Percentiles rank a stretch among this genome's conserved stretches.
Conservation (phyloP, 2,329 filamentous ascomycete species). For the Epichloe bromicola region DNA sequence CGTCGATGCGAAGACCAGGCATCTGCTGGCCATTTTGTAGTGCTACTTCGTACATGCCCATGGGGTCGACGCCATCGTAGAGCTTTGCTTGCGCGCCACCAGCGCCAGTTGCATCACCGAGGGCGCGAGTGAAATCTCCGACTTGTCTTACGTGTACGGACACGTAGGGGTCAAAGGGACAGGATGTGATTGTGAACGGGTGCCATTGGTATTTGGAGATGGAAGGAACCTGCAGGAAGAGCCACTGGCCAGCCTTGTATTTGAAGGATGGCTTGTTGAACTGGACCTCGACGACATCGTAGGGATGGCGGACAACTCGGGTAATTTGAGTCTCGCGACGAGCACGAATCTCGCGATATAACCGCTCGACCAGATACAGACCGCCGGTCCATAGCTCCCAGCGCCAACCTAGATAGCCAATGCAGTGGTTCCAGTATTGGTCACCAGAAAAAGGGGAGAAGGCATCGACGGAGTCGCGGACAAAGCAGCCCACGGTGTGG, state of each 20-base stretch:
- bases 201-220: conserved; percentile 92
- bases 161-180: conserved; percentile 88
- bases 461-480: conserved; percentile 61
- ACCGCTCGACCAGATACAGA: conserved; percentile 73
- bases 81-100: conserved; percentile 77
- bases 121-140: conserved; percentile 84
- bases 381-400: conserved; percentile 86
- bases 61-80: conserved; percentile 79
- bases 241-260: conserved; percentile 97
- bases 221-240: conserved; percentile 86
- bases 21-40: conserved; percentile 87
- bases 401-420: conserved; percentile 92
- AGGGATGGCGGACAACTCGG: conserved; percentile 89
- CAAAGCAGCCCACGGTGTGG: conserved; percentile 91
- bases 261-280: conserved; percentile 93
- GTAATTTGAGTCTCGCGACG: conserved; percentile 78
- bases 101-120: conserved; percentile 92
- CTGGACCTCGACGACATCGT: conserved; percentile 94
- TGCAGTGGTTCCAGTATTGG: conserved; percentile 79
- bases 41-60: conserved; percentile 96
- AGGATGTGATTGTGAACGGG: conserved; percentile 97
- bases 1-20: conserved; percentile 81
- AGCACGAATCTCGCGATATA: conserved; percentile 82
- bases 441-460: conserved; percentile 76
- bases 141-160: conserved; percentile 93